Conservation (phyloP, 1,139 yeast species). For the Protomyces inouyei region DNA sequence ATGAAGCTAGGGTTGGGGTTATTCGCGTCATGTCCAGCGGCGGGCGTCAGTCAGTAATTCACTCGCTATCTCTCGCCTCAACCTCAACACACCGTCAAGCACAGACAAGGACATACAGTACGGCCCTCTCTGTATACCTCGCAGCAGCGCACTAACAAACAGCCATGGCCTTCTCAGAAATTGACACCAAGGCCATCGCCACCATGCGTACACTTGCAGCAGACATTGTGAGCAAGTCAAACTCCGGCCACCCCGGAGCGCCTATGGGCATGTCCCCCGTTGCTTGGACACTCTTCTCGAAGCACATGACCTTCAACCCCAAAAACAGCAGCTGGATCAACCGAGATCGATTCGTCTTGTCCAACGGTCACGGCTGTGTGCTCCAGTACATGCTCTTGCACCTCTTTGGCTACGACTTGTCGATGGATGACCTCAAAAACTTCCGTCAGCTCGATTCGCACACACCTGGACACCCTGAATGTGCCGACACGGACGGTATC, state of each 20-base stretch:
- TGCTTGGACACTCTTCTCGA: slow-evolving; percentile 68
- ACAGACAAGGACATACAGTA: not conserved
- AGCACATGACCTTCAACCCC: slow-evolving; percentile 77
- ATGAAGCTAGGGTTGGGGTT: too few relatives aligned
- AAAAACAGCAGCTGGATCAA: slow-evolving; percentile 86
- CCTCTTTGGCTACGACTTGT: slow-evolving; percentile 74
- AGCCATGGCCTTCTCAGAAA: slow-evolving; percentile 42
- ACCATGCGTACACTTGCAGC: slow-evolving; percentile 85
- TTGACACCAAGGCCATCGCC: slow-evolving; percentile 73
- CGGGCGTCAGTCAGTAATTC: too few relatives aligned
- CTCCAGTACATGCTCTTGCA: slow-evolving; percentile 80
- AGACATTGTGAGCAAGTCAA: slow-evolving; percentile 82
- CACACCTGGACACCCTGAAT: slow-evolving; percentile 98
- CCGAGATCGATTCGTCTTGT: slow-evolving; percentile 91
- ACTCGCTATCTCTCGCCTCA: not conserved
- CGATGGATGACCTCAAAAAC: slow-evolving; percentile 79
- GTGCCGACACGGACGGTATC: slow-evolving; percentile 69
- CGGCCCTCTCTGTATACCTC: not conserved
- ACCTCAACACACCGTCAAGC: not conserved
- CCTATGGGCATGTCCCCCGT: slow-evolving; percentile 97
- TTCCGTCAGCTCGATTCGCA: slow-evolving; percentile 89
- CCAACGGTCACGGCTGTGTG: slow-evolving; percentile 97
- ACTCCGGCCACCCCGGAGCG: slow-evolving; percentile 98
- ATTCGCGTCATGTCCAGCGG: too few relatives aligned
- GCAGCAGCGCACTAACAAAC: not conserved